These are phyloP conservation scores for Boletus vinaceobasis DNA, from an alignment of 768 basidiomycete species.

Conservation along the genomic window DNA sequence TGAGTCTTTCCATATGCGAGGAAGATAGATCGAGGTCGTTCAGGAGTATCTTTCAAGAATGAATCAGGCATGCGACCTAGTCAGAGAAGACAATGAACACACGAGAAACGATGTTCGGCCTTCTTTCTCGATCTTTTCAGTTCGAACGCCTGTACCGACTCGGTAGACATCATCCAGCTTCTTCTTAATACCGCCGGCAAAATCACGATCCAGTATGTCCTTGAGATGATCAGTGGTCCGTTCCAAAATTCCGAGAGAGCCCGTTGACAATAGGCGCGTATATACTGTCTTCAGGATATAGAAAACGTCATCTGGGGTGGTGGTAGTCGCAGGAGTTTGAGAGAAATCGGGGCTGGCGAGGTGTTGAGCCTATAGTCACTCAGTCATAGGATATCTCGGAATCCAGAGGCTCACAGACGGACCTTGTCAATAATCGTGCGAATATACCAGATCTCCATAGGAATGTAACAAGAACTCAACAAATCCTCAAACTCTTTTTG, in stretches of 20 bases:
- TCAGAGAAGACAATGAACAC: conserved; percentile 29
- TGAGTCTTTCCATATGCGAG: conserved; percentile 81
- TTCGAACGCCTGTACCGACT: conserved; percentile 46
- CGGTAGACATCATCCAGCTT: conserved; percentile 90
- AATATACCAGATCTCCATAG: conserved; percentile 91
- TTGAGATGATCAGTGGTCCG: conserved; percentile 59
- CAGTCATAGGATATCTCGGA: not conserved
- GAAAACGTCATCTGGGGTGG: conserved; percentile 91
- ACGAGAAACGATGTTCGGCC: conserved; percentile 80
- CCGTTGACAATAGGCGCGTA: conserved; percentile 73
- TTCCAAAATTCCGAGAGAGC: conserved; percentile 57
- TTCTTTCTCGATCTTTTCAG: conserved; percentile 80
- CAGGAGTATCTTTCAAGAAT: conserved; percentile 61
- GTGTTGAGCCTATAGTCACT: conserved; percentile 68
- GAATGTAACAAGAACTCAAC: conserved; percentile 73
- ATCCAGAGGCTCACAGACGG: conserved; percentile 5
- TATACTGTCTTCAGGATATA: conserved; percentile 90
- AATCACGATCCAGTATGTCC: conserved; percentile 80
- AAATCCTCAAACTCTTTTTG: conserved; percentile 62
- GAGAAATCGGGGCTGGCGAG: conserved; percentile 72
- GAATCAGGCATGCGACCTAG: not conserved
- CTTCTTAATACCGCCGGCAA: conserved; percentile 72
- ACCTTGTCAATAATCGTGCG: conserved; percentile 87
- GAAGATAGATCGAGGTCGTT: conserved; percentile 95
- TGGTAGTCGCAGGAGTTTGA: conserved; percentile 61